Percentiles rank a stretch among this genome's conserved stretches.
Evolutionary conservation across 495 filamentous ascomycete species (phyloP).

Genomic region (Podospora sp.): DNA sequence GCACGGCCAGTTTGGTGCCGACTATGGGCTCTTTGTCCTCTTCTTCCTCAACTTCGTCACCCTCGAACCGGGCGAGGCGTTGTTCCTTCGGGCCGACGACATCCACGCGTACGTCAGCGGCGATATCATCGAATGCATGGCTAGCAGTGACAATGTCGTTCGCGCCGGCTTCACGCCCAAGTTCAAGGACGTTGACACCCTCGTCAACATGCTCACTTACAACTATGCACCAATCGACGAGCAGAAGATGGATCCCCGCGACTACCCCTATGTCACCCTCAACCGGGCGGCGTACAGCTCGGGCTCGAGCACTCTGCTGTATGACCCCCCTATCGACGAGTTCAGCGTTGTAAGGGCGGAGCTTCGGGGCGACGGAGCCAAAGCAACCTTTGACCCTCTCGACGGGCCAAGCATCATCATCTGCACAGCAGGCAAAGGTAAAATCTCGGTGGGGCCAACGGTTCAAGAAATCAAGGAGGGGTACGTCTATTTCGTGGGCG

Average conservation of each 20-base stretch:
- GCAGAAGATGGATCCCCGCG: conserved; percentile 85
- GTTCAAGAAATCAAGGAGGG: conserved; percentile 68
- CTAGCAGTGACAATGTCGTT: conserved; percentile 94
- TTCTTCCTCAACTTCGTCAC: conserved; percentile 51
- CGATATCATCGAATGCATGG: conserved; percentile 99
- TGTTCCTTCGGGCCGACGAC: conserved; percentile 94
- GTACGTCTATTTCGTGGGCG: conserved; percentile 90
- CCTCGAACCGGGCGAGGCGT: conserved; percentile 83
- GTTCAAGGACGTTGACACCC: conserved; percentile 91
- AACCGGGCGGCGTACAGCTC: conserved; percentile 78
- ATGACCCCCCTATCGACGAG: conserved; percentile 96
- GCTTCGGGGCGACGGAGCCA: conserved; percentile 68
- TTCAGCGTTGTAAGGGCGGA: conserved; percentile 87
- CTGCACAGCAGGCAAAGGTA: conserved; percentile 79
- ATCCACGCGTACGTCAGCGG: conserved; percentile 96
- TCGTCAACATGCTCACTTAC: conserved; percentile 94
- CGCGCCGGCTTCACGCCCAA: conserved; percentile 97
- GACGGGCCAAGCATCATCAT: conserved; percentile 90
- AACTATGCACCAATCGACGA: conserved; percentile 88
- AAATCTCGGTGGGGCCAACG: conserved; percentile 75
- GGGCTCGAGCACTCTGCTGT: conserved; percentile 68
- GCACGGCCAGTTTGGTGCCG: conserved; percentile 57
- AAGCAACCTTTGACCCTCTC: conserved; percentile 83
- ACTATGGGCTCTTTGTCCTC: conserved; percentile 50
- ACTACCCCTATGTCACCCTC: conserved; percentile 81